These are phyloP conservation scores for Agastache rugosa DNA, from an alignment of 257 asterid genomes.

Conservation along the genomic window DNA sequence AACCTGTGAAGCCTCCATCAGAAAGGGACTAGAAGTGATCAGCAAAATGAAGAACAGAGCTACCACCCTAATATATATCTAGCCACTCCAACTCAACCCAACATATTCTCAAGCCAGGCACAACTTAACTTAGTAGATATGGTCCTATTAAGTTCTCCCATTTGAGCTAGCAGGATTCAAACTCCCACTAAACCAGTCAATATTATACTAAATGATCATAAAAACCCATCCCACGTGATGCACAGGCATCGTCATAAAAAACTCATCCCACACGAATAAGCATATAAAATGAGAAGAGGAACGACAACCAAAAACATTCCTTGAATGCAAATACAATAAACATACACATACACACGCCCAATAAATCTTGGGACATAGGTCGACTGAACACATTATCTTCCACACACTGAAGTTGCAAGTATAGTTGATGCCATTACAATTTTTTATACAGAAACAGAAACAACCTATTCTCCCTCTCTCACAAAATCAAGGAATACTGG, in stretches of 20 bases:
- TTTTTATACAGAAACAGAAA: not conserved
- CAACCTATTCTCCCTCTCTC: not conserved
- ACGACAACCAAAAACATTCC: not conserved
- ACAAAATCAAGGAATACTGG: not conserved
- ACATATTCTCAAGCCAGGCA: conserved; percentile 1
- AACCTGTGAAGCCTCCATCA: conserved; percentile 41
- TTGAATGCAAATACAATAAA: conserved; percentile 5
- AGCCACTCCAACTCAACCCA: conserved; percentile 8
- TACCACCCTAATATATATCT: not conserved
- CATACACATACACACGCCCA: not conserved
- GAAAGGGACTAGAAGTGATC: conserved; percentile 28
- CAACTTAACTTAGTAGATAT: not conserved
- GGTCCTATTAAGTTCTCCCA: not conserved
- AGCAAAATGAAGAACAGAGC: conserved; percentile 15
- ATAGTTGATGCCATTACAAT: not conserved
- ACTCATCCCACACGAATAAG: not conserved
- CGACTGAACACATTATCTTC: conserved; percentile 7
- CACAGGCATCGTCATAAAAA: not conserved
- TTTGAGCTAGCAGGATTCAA: not conserved
- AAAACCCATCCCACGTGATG: not conserved
- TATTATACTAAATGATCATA: not conserved
- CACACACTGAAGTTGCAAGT: conserved; percentile 2
- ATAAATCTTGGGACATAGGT: not conserved
- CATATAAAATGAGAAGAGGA: not conserved
- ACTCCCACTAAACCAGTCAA: conserved; percentile 19